Evolutionary conservation across 1,284 basidiomycete species (phyloP).

Genomic region (Malassezia cuniculi): DNA sequence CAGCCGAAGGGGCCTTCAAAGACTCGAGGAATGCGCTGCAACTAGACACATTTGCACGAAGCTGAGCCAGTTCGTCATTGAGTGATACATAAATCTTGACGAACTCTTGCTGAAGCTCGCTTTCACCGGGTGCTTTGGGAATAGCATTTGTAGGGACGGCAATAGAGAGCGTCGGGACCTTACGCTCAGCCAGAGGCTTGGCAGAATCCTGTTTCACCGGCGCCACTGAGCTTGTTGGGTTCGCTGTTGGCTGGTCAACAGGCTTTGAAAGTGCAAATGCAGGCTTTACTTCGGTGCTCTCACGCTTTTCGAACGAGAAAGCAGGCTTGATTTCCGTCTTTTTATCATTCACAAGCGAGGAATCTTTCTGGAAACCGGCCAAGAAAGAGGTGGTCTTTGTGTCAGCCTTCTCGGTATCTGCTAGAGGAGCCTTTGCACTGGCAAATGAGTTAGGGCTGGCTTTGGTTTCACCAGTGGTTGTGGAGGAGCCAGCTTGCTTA

Average conservation of each 20-base stretch:
- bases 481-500: background rate
- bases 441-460: too few species aligned
- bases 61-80: slow-evolving; percentile 42
- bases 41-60: slow-evolving; percentile 16
- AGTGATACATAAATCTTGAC: slow-evolving; percentile 44
- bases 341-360: too few species aligned
- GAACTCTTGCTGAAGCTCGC: slow-evolving; percentile 34
- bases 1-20: slow-evolving; percentile 23
- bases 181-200: background rate
- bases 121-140: too few species aligned
- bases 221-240: background rate
- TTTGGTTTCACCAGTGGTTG: background rate
- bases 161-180: background rate
- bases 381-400: background rate
- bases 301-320: background rate
- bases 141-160: too few species aligned
- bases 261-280: too few species aligned
- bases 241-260: background rate
- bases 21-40: slow-evolving; percentile 40
- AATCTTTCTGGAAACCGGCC: slow-evolving; percentile 1
- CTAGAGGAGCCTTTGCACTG: background rate
- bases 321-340: background rate
- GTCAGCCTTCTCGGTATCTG: background rate
- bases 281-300: too few species aligned
- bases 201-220: background rate